A percentile compares a stretch with the other conserved stretches of the same genome.
Conservation (phyloP, 2,329 filamentous ascomycete species). For the Alternaria sp. region DNA sequence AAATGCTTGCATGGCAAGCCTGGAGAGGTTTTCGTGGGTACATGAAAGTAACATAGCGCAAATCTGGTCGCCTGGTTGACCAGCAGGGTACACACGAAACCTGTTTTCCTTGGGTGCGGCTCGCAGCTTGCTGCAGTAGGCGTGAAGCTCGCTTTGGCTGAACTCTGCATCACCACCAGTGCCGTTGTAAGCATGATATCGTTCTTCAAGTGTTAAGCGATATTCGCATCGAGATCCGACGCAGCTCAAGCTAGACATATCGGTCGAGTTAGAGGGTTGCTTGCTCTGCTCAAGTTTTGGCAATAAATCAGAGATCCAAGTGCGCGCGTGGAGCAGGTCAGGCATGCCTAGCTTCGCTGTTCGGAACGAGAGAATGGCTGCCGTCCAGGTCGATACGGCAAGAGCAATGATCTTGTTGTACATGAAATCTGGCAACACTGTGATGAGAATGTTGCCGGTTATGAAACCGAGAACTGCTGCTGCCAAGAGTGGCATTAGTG, state of each 20-base stretch:
- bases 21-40: constrained; percentile 47
- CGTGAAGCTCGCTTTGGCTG: constrained; percentile 62
- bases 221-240: constrained; percentile 31
- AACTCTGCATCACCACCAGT: constrained; percentile 56
- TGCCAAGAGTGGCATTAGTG: constrained; percentile 58
- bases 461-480: constrained; percentile 58
- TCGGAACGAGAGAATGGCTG: constrained; percentile 59
- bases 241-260: constrained; percentile 37
- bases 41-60: constrained; percentile 54
- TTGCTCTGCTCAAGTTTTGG: constrained; percentile 22
- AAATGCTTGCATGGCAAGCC: constrained; percentile 56
- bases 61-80: constrained; percentile 57
- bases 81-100: constrained; percentile 52
- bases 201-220: constrained; percentile 32
- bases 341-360: constrained; percentile 61
- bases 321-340: constrained; percentile 38
- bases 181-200: constrained; percentile 57
- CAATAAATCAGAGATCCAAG: constrained; percentile 42
- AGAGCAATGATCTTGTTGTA: constrained; percentile 61
- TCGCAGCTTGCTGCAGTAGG: constrained; percentile 56
- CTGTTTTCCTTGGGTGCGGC: constrained; percentile 55
- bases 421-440: constrained; percentile 51
- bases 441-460: constrained; percentile 57
- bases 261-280: constrained; percentile 26
- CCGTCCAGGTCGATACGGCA: constrained; percentile 61